Evolutionary conservation across 495 filamentous ascomycete genomes (phyloP).

Genomic region (Trichoderma gamsii): DNA sequence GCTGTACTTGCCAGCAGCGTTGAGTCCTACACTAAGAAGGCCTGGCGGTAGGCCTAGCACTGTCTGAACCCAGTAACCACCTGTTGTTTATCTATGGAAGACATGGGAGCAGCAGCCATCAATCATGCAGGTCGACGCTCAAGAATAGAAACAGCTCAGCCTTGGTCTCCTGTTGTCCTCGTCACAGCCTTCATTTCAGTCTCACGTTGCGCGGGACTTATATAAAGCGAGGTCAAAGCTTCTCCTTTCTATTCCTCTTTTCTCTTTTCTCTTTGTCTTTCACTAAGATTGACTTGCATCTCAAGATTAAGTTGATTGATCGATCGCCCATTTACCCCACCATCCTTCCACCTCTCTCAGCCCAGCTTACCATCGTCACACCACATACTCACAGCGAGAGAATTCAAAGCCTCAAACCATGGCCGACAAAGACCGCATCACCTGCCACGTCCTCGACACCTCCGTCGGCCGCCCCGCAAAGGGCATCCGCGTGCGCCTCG

Average conservation of each 20-base stretch:
- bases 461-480: slow-evolving; percentile 57
- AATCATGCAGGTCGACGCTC: not conserved
- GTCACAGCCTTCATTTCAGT: too few species aligned
- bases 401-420: not conserved
- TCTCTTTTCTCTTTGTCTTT: too few species aligned
- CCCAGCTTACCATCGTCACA: too few species aligned
- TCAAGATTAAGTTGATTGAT: not conserved
- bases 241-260: too few species aligned
- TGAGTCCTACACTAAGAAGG: not conserved
- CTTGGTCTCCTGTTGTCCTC: too few species aligned
- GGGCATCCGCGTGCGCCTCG: slow-evolving; percentile 71
- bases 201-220: too few species aligned
- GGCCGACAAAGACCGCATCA: slow-evolving; percentile 46
- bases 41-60: not conserved
- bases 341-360: not conserved
- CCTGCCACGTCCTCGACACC: slow-evolving; percentile 60
- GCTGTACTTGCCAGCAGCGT: not conserved
- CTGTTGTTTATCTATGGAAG: not conserved
- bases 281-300: too few species aligned
- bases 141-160: not conserved
- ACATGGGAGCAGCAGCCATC: not conserved
- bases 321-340: not conserved
- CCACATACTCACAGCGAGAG: not conserved
- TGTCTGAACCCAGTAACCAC: not conserved
- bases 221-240: too few species aligned